Percentiles rank a stretch among this genome's conserved stretches.
These are phyloP conservation scores for Metschnikowia matae DNA, from an alignment of 805 yeast genomes.

Conservation along the genomic window DNA sequence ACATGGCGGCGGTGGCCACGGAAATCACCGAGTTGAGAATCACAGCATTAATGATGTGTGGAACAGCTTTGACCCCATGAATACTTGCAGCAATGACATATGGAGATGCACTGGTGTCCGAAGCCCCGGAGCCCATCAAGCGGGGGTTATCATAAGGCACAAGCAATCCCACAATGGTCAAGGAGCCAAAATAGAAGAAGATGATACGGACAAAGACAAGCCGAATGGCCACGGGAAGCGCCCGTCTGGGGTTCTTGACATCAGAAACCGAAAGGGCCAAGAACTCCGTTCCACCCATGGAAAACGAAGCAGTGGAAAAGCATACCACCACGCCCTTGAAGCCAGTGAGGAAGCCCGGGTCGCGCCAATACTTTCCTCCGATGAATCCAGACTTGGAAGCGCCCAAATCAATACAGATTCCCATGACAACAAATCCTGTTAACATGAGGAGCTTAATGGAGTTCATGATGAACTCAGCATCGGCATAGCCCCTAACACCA, in stretches of 20 bases:
- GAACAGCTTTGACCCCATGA: conserved; percentile 26
- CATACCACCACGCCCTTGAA: conserved; percentile 40
- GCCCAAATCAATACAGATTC: conserved; percentile 37
- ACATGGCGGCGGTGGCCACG: conserved; percentile 31
- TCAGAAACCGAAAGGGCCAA: conserved; percentile 38
- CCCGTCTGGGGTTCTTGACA: conserved; percentile 34
- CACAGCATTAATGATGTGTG: conserved; percentile 31
- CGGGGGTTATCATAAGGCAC: conserved; percentile 33
- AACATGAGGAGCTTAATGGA: conserved; percentile 34
- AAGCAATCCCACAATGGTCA: conserved; percentile 35
- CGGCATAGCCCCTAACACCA: conserved; percentile 47
- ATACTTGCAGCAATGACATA: conserved; percentile 28
- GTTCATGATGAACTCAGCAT: conserved; percentile 40
- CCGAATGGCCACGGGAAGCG: conserved; percentile 41
- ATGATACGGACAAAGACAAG: conserved; percentile 37
- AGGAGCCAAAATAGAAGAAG: conserved; percentile 39
- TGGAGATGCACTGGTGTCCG: conserved; percentile 28
- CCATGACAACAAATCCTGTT: conserved; percentile 40
- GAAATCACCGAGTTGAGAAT: conserved; percentile 29
- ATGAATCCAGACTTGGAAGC: conserved; percentile 27
- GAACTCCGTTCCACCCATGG: conserved; percentile 40
- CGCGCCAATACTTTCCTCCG: conserved; percentile 40
- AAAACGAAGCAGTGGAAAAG: conserved; percentile 39
- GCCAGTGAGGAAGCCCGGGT: conserved; percentile 34
- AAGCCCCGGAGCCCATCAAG: conserved; percentile 33